Percentiles rank a stretch among this genome's conserved stretches.
phyloP scores from a whole-genome alignment of 1,284 basidiomycete genomes.

The Rhodotorula sp. region DNA sequence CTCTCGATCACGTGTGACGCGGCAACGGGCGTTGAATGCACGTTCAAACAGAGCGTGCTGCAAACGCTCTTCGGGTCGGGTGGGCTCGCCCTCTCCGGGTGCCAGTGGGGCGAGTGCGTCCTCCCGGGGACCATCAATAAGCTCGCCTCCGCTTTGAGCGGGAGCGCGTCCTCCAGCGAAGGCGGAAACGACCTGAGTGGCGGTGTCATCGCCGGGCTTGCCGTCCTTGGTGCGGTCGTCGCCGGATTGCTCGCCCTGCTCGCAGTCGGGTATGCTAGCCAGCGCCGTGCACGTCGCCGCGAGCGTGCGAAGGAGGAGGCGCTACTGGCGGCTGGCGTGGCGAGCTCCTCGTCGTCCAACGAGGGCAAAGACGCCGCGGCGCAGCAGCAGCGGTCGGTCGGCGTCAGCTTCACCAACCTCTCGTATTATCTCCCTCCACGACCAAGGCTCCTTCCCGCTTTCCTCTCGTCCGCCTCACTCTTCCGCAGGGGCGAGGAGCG shows the following conservation, averaged over 20 bases:
- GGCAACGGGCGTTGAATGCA: constrained; percentile 60
- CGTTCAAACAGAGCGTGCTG: constrained; percentile 72
- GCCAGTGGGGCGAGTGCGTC: constrained; percentile 83
- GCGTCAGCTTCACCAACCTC: neutral
- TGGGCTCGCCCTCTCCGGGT: constrained; percentile 70
- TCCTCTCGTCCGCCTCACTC: constrained; percentile 7
- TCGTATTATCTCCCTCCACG: neutral
- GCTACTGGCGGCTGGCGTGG: neutral
- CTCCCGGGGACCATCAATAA: constrained; percentile 71
- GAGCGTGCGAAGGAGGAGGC: constrained; percentile 49
- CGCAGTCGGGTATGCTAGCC: constrained; percentile 63
- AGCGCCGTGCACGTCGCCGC: constrained; percentile 64
- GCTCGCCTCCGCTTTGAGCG: constrained; percentile 48
- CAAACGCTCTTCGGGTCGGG: constrained; percentile 67
- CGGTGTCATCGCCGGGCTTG: constrained; percentile 83
- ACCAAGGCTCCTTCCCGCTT: neutral
- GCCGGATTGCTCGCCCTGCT: constrained; percentile 62
- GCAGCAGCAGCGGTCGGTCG: neutral
- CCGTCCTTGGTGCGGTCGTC: constrained; percentile 72
- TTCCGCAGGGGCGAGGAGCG: constrained; percentile 58
- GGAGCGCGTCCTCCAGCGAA: constrained; percentile 34
- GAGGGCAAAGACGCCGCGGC: neutral
- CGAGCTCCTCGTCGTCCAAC: neutral
- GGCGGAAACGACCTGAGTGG: constrained; percentile 59
- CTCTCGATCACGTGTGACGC: constrained; percentile 65